These are phyloP conservation scores for Dendrostoma leiphaemia DNA, from an alignment of 2,329 filamentous ascomycete species.

Conservation along the genomic window DNA sequence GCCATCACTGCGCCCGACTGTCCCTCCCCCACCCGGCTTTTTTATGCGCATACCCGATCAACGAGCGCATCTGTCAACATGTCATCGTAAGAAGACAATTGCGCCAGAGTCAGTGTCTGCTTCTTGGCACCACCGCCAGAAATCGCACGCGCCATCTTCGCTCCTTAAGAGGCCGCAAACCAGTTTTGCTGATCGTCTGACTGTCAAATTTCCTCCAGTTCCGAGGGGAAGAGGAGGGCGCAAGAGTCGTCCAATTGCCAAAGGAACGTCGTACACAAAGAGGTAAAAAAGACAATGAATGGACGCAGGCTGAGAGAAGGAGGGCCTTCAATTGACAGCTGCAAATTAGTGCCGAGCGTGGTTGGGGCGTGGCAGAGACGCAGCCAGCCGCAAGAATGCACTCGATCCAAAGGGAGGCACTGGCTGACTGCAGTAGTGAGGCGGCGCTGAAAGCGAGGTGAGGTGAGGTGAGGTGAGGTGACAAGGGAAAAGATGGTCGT, in stretches of 20 bases:
- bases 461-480: not conserved
- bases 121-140: constrained; percentile 47
- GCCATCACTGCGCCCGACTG: constrained; percentile 14
- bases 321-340: constrained; percentile 15
- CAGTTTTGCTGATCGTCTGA: not conserved
- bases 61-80: constrained; percentile 92
- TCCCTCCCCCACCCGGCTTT: not conserved
- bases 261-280: not conserved
- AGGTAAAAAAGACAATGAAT: constrained; percentile 6
- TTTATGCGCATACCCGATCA: constrained; percentile 71
- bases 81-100: constrained; percentile 92
- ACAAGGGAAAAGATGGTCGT: not conserved
- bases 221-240: not conserved
- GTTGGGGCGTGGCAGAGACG: not conserved
- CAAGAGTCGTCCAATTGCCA: not conserved
- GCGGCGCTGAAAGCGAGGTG: not conserved
- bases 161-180: not conserved
- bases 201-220: not conserved
- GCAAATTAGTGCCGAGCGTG: not conserved
- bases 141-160: constrained; percentile 36
- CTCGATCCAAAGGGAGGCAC: constrained; percentile 2
- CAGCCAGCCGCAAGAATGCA: constrained; percentile 9
- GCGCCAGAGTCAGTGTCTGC: constrained; percentile 77
- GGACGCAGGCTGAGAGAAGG: constrained; percentile 15
- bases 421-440: constrained; percentile 6